These are phyloP conservation scores for Candida rishiriensis DNA, from an alignment of 805 yeast genomes.

Conservation along the genomic window DNA sequence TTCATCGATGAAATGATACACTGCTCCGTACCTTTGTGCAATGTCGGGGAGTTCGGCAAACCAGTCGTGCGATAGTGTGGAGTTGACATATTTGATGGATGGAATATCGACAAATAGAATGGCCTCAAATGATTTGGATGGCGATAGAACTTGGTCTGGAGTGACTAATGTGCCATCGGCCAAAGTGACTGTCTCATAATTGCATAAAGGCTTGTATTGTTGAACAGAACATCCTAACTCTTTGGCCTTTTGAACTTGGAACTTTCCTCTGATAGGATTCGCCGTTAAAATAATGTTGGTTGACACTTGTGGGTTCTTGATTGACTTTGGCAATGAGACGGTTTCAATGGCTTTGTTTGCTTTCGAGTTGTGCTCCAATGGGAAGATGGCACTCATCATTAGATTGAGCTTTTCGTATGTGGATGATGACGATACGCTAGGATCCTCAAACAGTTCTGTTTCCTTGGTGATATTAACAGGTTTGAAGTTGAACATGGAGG, in stretches of 20 bases:
- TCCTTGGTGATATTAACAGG: constrained; percentile 18
- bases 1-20: constrained; percentile 76
- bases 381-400: constrained; percentile 24
- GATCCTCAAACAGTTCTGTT: background rate
- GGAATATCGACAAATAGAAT: constrained; percentile 76
- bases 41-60: constrained; percentile 5
- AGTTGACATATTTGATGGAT: constrained; percentile 36
- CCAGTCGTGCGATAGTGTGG: constrained; percentile 26
- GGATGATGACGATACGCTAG: background rate
- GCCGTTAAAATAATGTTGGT: constrained; percentile 68
- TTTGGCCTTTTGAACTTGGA: constrained; percentile 59
- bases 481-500: constrained; percentile 13
- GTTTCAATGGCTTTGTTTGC: constrained; percentile 16
- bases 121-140: constrained; percentile 52
- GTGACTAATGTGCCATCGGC: constrained; percentile 53
- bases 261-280: constrained; percentile 70
- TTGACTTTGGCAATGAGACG: constrained; percentile 20
- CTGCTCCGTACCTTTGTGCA: constrained; percentile 33
- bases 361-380: constrained; percentile 8
- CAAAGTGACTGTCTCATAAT: constrained; percentile 53
- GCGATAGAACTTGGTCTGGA: constrained; percentile 72
- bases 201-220: constrained; percentile 52
- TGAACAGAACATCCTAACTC: constrained; percentile 66
- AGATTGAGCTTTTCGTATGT: constrained; percentile 7
- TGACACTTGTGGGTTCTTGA: constrained; percentile 34